A percentile compares a stretch with the other conserved stretches of the same genome.
phyloP scores from a whole-genome alignment of 2,329 filamentous ascomycete species.

The Rhinocladiella mackenziei region DNA sequence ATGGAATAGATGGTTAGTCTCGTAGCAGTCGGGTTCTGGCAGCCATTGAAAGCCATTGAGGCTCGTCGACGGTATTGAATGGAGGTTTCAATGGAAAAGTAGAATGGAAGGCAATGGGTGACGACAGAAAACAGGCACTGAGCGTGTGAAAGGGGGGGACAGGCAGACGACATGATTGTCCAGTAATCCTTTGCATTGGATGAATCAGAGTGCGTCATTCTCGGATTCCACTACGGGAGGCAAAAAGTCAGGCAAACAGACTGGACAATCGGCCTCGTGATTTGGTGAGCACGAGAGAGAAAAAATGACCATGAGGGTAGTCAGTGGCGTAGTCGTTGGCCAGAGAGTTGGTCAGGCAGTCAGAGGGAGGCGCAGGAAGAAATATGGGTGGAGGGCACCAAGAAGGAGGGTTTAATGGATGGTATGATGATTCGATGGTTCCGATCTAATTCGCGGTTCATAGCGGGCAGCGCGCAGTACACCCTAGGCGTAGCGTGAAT shows the following conservation, averaged over 20 bases:
- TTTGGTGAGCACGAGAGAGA: slow-evolving; percentile 10
- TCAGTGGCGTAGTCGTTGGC: background rate
- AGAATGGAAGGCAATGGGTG: slow-evolving; percentile 14
- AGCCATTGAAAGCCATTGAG: no score
- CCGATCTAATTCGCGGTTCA: background rate
- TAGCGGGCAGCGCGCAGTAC: background rate
- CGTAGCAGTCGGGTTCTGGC: no score
- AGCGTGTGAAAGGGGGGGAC: slow-evolving; percentile 1
- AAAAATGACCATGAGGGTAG: background rate
- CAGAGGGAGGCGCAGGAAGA: background rate
- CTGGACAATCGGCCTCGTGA: slow-evolving; percentile 13
- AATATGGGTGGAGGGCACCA: background rate
- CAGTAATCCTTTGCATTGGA: slow-evolving; percentile 10
- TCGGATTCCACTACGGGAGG: slow-evolving; percentile 12
- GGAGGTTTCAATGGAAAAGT: slow-evolving; percentile 6
- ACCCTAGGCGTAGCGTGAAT: no score
- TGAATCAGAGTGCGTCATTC: slow-evolving; percentile 14
- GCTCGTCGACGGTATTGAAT: slow-evolving; percentile 1
- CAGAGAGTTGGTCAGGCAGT: background rate
- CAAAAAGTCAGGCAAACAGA: slow-evolving; percentile 19
- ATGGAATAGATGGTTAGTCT: no score
- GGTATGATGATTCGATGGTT: no score
- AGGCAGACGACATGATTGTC: slow-evolving; percentile 3
- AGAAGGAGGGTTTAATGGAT: no score
- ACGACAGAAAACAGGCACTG: background rate